Evolutionary conservation across 2,329 filamentous ascomycete species (phyloP).

Genomic region (Rhynchosporium graminicola): DNA sequence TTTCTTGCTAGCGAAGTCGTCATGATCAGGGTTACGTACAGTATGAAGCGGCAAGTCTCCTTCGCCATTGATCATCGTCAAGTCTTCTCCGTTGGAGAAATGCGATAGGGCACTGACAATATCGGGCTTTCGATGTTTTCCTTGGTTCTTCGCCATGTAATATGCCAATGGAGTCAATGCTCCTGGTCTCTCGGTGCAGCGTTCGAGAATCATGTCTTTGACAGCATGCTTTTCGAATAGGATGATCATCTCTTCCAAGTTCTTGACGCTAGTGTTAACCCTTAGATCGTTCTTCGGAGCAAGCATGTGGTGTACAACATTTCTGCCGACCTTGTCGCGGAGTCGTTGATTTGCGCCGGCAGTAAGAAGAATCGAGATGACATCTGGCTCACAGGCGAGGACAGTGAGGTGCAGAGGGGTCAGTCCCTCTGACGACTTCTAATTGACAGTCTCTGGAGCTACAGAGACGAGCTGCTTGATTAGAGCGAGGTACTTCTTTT

Average conservation of each 20-base stretch:
- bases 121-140: slow-evolving; percentile 38
- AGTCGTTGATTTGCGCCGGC: slow-evolving; percentile 69
- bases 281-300: not conserved
- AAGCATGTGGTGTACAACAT: slow-evolving; percentile 65
- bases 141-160: slow-evolving; percentile 48
- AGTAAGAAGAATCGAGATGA: slow-evolving; percentile 62
- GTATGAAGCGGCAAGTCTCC: slow-evolving; percentile 67
- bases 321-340: slow-evolving; percentile 62
- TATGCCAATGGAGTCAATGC: slow-evolving; percentile 65
- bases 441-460: slow-evolving; percentile 62
- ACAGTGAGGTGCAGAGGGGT: slow-evolving; percentile 73
- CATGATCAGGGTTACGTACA: slow-evolving; percentile 34
- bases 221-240: slow-evolving; percentile 60
- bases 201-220: slow-evolving; percentile 58
- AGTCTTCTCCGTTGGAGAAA: slow-evolving; percentile 56
- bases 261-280: slow-evolving; percentile 31
- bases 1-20: slow-evolving; percentile 38
- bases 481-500: slow-evolving; percentile 50
- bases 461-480: slow-evolving; percentile 66
- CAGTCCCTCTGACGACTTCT: slow-evolving; percentile 56
- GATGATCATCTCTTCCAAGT: slow-evolving; percentile 52
- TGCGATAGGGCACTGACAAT: slow-evolving; percentile 53
- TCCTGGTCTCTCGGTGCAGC: slow-evolving; percentile 52
- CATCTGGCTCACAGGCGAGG: slow-evolving; percentile 52
- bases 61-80: slow-evolving; percentile 61